Percentiles rank a stretch among this genome's conserved stretches.
These are phyloP conservation scores for Sclerotinia subarctica DNA, from an alignment of 2,329 filamentous ascomycete genomes.

Conservation along the genomic window DNA sequence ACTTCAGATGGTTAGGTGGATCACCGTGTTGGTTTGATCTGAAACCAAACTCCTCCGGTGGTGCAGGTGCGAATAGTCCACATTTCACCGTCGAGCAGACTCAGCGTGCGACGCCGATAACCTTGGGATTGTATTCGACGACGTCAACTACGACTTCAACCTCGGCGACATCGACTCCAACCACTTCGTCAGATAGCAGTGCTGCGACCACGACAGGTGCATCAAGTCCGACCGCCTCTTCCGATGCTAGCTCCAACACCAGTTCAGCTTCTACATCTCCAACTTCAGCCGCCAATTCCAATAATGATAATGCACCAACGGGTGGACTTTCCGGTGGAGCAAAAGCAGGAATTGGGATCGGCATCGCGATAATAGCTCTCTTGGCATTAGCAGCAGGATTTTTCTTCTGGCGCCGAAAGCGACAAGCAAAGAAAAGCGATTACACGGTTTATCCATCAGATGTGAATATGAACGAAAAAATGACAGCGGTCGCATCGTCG, in stretches of 20 bases:
- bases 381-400: background rate
- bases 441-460: background rate
- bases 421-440: background rate
- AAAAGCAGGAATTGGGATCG: slow-evolving; percentile 12
- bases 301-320: background rate
- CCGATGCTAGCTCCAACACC: background rate
- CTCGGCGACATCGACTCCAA: background rate
- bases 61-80: slow-evolving; percentile 26
- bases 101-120: background rate
- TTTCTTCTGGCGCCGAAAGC: slow-evolving; percentile 8
- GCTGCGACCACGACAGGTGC: background rate
- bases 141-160: background rate
- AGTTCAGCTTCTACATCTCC: background rate
- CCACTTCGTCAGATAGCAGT: background rate
- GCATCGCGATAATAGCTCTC: background rate
- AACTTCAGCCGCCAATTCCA: background rate
- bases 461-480: background rate
- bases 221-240: background rate
- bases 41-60: slow-evolving; percentile 23
- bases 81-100: slow-evolving; percentile 9
- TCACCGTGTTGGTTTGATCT: slow-evolving; percentile 29
- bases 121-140: background rate
- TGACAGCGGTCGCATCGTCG: background rate
- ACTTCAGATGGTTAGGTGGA: slow-evolving; percentile 22
- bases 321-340: background rate